Conservation (phyloP, 2,329 filamentous ascomycete genomes). For the Colletotrichum musicola region DNA sequence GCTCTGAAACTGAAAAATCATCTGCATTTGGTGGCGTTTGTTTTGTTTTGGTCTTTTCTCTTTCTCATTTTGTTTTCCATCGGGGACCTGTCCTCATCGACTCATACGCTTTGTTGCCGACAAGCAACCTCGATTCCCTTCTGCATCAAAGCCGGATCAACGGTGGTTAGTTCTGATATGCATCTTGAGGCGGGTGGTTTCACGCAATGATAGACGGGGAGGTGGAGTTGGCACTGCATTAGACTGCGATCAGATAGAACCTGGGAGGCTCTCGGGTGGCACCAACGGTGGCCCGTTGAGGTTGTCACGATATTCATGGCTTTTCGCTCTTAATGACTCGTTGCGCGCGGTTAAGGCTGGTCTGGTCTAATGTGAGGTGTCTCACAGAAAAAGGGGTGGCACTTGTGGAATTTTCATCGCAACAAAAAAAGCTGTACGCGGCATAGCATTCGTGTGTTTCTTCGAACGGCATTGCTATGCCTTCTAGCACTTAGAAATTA, state of each 20-base stretch:
- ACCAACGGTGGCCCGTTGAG: slow-evolving; percentile 37
- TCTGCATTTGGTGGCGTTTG: slow-evolving; percentile 45
- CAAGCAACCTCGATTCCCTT: slow-evolving; percentile 40
- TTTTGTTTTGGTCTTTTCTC: slow-evolving; percentile 23
- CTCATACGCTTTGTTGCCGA: slow-evolving; percentile 38
- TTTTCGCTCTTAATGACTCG: slow-evolving; percentile 40
- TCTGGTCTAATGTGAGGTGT: slow-evolving; percentile 39
- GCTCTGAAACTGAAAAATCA: slow-evolving; percentile 47
- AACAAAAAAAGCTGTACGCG: slow-evolving; percentile 19
- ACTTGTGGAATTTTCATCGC: slow-evolving; percentile 25
- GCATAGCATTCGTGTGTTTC: slow-evolving; percentile 2
- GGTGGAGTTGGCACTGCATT: slow-evolving; percentile 48
- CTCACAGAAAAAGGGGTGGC: slow-evolving; percentile 32
- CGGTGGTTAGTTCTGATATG: slow-evolving; percentile 42
- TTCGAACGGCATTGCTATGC: not conserved
- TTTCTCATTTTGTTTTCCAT: slow-evolving; percentile 32
- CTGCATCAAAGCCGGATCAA: slow-evolving; percentile 40
- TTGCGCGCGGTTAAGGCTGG: slow-evolving; percentile 36
- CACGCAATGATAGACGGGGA: slow-evolving; percentile 43
- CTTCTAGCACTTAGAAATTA: slow-evolving; percentile 21
- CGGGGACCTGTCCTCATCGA: slow-evolving; percentile 36
- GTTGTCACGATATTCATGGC: slow-evolving; percentile 42
- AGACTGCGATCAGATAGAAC: slow-evolving; percentile 47
- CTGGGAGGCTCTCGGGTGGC: slow-evolving; percentile 39
- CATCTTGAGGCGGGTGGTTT: slow-evolving; percentile 41